These are phyloP conservation scores for Phoma sp. DNA, from an alignment of 2,329 filamentous ascomycete genomes.

Conservation along the genomic window DNA sequence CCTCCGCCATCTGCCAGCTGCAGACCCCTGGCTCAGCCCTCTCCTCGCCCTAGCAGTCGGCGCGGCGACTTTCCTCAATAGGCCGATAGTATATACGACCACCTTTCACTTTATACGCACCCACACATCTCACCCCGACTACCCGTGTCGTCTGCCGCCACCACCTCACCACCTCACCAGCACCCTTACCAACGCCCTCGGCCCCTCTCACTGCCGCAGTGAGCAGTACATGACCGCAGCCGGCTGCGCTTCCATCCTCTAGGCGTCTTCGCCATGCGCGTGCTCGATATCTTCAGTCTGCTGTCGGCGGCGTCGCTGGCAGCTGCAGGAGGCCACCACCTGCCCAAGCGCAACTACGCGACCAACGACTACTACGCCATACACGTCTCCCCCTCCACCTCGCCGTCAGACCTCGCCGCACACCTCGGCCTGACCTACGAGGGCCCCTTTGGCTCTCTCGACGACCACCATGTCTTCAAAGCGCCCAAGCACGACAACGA, in stretches of 20 bases:
- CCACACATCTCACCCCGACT: too few species aligned
- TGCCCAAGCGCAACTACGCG: slow-evolving; percentile 74
- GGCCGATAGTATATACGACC: slow-evolving; percentile 20
- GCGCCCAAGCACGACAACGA: slow-evolving; percentile 66
- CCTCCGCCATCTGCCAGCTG: not conserved
- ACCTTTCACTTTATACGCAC: slow-evolving; percentile 10
- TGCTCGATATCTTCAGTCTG: slow-evolving; percentile 57
- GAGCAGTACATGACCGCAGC: slow-evolving; percentile 25
- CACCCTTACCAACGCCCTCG: not conserved
- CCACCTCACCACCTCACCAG: too few species aligned
- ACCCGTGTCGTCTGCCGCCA: not conserved
- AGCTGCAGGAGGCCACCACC: slow-evolving; percentile 37
- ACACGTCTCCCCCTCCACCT: slow-evolving; percentile 72
- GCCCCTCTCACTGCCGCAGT: not conserved
- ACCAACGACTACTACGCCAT: slow-evolving; percentile 92
- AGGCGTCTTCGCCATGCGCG: slow-evolving; percentile 40
- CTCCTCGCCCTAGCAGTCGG: slow-evolving; percentile 3
- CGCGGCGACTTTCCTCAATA: slow-evolving; percentile 28
- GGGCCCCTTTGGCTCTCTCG: slow-evolving; percentile 78
- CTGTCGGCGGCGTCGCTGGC: slow-evolving; percentile 45
- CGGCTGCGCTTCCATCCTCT: slow-evolving; percentile 18
- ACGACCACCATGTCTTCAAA: slow-evolving; percentile 85
- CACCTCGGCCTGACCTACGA: slow-evolving; percentile 81
- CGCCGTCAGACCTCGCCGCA: slow-evolving; percentile 73
- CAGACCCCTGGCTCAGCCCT: slow-evolving; percentile 4